Percentiles rank a stretch among this genome's conserved stretches.
These are phyloP conservation scores for Cucurbita argyrosperma DNA, from an alignment of 306 rosid genomes.

Conservation along the genomic window DNA sequence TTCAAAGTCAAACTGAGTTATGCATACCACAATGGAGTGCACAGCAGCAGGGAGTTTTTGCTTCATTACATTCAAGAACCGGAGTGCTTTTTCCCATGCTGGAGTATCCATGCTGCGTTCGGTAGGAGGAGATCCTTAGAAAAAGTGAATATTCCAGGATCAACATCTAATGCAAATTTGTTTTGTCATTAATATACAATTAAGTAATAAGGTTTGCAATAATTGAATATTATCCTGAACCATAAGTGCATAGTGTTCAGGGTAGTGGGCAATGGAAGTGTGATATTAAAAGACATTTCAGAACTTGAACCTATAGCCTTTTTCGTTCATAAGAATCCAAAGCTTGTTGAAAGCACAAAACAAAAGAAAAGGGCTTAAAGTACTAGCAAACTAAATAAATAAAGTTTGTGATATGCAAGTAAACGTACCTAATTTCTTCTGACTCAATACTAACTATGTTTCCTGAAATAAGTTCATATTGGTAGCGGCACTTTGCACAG, in stretches of 20 bases:
- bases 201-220: not conserved
- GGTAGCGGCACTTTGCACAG: constrained; percentile 87
- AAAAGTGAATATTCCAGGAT: constrained; percentile 85
- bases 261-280: not conserved
- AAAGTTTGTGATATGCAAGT: not conserved
- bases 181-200: constrained; percentile 15
- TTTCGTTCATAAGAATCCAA: not conserved
- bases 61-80: constrained; percentile 52
- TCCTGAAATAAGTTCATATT: constrained; percentile 84
- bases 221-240: not conserved
- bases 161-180: constrained; percentile 50
- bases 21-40: constrained; percentile 83
- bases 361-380: not conserved
- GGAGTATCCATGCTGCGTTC: constrained; percentile 99
- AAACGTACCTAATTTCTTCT: constrained; percentile 86
- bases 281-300: not conserved
- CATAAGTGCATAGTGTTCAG: not conserved
- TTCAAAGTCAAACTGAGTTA: not conserved
- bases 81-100: constrained; percentile 74
- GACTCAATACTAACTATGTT: constrained; percentile 59
- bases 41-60: constrained; percentile 67
- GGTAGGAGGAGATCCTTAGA: constrained; percentile 99
- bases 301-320: not conserved
- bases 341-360: not conserved
- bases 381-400: not conserved